Evolutionary conservation across 139 green algal genomes (phyloP), one percentile per base, ranked within the genome.

Genomic region (Coelastrella sp.): DNA sequence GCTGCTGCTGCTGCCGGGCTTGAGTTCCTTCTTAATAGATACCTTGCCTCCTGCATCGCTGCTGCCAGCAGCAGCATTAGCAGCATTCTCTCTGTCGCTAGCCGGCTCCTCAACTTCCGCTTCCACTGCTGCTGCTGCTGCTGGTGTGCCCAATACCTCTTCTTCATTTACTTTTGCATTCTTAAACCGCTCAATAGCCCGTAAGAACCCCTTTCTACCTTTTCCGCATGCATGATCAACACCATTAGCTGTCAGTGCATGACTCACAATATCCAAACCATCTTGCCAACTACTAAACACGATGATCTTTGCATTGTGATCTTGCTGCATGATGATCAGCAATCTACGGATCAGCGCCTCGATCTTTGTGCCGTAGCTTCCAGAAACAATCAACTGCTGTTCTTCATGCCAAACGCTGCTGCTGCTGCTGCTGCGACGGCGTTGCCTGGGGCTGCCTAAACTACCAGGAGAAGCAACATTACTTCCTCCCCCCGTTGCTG

Each of bases 221-320:
- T 84, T 76, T 0, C 92, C 88, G 51, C 91, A 81, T 1, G 87
- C 89, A 64, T 80, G 67, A 32, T 86, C 84, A 51, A 96, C 57
- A 23, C 84, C 48, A 85, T 96, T 98, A 50, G 72, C 69, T 0
- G 23, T 8, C 64, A 96, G 87, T 2, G 92, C 92, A 62, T 94
- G 90, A 7, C 69, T 86, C 40, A 98, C 38, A 50, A 98, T 85
- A n/a, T 94, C 89, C 45, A 98, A 87, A 37, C 96, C 90, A 77
- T 97, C 95, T 21, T 79, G 68, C 94, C 96, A 98, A n/a, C 88
- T 86, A 37, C 80, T 91, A 74, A 98, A 98, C 19, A 98, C 90
- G 34, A 98, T 85, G n/a, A 95, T 79, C 91, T 91, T 94, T 60
- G 83, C 79, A 9, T 27, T 30, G 3, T 80, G 41, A 45, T 93